Conservation (phyloP, 2,329 filamentous ascomycete genomes). For the Fusarium irregulare region DNA sequence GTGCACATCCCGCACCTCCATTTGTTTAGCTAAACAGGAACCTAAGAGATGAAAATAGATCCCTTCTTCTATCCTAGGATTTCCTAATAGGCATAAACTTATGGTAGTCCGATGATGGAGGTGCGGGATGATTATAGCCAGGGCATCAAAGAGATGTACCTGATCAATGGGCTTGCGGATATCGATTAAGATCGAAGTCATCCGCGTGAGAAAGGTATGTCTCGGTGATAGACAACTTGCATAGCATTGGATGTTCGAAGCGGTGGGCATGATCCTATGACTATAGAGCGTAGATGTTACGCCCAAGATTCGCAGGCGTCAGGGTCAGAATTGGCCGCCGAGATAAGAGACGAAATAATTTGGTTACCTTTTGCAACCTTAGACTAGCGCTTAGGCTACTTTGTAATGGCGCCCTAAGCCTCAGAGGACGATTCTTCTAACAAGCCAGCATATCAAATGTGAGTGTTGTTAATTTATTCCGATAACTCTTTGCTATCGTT, state of each 20-base stretch:
- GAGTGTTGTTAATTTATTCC: not conserved
- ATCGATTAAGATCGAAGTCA: not conserved
- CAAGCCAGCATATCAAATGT: not conserved
- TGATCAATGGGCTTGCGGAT: not conserved
- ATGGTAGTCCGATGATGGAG: not conserved
- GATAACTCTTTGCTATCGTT: not conserved
- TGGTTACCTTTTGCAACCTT: not conserved
- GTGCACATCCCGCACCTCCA: not conserved
- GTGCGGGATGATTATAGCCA: not conserved
- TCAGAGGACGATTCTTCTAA: not conserved
- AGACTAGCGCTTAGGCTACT: not conserved
- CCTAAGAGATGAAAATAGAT: not conserved
- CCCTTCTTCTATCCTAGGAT: not conserved
- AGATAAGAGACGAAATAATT: not conserved
- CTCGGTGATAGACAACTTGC: too few species aligned
- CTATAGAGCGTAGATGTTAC: too few species aligned
- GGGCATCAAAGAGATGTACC: not conserved
- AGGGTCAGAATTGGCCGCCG: too few species aligned
- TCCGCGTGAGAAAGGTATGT: not conserved
- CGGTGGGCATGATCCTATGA: too few species aligned
- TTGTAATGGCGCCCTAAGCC: not conserved
- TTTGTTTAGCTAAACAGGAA: not conserved
- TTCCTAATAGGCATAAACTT: not conserved
- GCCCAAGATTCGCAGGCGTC: too few species aligned
- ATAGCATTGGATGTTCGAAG: too few species aligned